Conservation (phyloP, 2,329 filamentous ascomycete genomes). For the Colletotrichum tofieldiae region DNA sequence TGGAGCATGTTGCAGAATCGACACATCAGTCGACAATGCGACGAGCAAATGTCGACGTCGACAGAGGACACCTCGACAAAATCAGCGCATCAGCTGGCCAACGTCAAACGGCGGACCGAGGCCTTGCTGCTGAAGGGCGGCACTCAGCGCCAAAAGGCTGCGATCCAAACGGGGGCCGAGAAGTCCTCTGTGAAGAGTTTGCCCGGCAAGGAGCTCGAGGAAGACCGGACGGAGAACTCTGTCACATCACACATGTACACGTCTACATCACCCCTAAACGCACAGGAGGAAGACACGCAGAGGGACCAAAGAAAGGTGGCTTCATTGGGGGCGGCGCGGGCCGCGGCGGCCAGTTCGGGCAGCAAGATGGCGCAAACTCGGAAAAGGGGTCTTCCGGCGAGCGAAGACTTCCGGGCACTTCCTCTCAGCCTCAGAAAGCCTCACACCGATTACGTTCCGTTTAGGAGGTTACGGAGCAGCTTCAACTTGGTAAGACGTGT, state of each 20-base stretch:
- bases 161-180: conserved; percentile 27
- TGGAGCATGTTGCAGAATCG: conserved; percentile 32
- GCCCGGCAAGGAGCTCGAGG: neutral
- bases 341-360: conserved; percentile 13
- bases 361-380: conserved; percentile 36
- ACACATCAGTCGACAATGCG: conserved; percentile 22
- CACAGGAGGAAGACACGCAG: neutral
- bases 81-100: conserved; percentile 14
- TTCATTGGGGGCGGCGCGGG: conserved; percentile 7
- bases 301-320: conserved; percentile 1
- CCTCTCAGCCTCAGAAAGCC: conserved; percentile 9
- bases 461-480: conserved; percentile 23
- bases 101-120: conserved; percentile 10
- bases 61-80: conserved; percentile 25
- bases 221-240: neutral
- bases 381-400: conserved; percentile 12
- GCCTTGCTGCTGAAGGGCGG: conserved; percentile 7
- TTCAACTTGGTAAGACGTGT: neutral
- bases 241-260: conserved; percentile 39
- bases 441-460: conserved; percentile 14
- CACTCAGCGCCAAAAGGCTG: conserved; percentile 16
- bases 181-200: conserved; percentile 28
- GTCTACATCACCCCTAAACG: conserved; percentile 36
- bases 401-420: neutral
- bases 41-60: conserved; percentile 32